These are phyloP conservation scores for Citrus sp. DNA, from an alignment of 345 rosid genomes.

Conservation along the genomic window DNA sequence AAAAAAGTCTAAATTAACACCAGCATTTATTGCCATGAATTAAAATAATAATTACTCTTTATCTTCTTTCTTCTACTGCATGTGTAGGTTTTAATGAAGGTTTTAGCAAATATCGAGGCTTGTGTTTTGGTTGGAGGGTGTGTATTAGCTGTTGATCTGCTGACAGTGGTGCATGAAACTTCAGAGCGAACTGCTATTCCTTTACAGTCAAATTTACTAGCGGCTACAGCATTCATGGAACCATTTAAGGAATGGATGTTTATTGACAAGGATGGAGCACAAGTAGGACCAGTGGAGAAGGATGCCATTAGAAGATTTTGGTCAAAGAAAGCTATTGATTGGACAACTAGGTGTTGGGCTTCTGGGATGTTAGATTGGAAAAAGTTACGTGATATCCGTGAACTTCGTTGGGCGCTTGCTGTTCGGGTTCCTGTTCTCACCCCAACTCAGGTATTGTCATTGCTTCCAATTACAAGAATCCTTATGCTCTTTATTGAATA, in stretches of 20 bases:
- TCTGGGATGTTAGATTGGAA: constrained; percentile 98
- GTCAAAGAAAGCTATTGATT: constrained; percentile 86
- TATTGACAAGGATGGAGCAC: constrained; percentile 65
- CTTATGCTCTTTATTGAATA: not conserved
- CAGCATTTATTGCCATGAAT: constrained; percentile 17
- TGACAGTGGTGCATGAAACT: constrained; percentile 93
- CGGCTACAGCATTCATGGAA: constrained; percentile 99
- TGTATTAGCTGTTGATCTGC: constrained; percentile 94
- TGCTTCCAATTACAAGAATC: not conserved
- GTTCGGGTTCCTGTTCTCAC: constrained; percentile 93
- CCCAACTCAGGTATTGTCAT: constrained; percentile 71
- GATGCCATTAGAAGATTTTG: constrained; percentile 93
- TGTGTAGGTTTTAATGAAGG: constrained; percentile 90
- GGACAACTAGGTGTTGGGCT: constrained; percentile 93
- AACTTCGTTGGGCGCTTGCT: constrained; percentile 96
- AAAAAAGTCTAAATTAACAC: too few species aligned
- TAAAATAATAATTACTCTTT: not conserved
- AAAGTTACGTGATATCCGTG: constrained; percentile 94
- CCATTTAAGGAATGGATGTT: constrained; percentile 99
- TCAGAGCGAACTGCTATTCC: constrained; percentile 98
- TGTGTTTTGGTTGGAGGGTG: constrained; percentile 98
- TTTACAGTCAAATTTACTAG: constrained; percentile 90
- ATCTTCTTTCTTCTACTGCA: constrained; percentile 1
- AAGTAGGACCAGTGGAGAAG: constrained; percentile 94
- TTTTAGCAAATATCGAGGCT: constrained; percentile 83